Evolutionary conservation across 257 asterid genomes (phyloP).

Genomic region (Leonotis leonurus): DNA sequence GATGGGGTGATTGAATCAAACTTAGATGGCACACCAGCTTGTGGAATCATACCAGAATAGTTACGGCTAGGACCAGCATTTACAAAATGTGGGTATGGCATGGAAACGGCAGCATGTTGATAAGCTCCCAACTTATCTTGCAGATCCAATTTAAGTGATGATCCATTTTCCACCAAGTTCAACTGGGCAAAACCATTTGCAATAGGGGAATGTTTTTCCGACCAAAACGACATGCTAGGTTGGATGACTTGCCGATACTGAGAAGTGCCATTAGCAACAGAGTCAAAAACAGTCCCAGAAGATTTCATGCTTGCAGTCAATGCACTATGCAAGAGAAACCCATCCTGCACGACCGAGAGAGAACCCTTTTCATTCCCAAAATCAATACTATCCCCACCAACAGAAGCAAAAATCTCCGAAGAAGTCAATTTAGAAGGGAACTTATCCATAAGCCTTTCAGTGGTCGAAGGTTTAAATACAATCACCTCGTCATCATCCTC

Average conservation of each 20-base stretch:
- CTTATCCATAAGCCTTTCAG: constrained; percentile 52
- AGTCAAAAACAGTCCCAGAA: constrained; percentile 17
- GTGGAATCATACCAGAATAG: constrained; percentile 32
- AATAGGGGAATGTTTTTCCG: constrained; percentile 35
- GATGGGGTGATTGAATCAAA: constrained; percentile 43
- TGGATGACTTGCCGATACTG: constrained; percentile 45
- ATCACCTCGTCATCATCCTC: constrained; percentile 82
- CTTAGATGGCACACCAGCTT: constrained; percentile 37
- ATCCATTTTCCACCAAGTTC: constrained; percentile 51
- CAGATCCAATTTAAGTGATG: constrained; percentile 30
- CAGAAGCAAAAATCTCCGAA: constrained; percentile 26
- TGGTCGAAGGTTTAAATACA: constrained; percentile 66
- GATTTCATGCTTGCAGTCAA: constrained; percentile 26
- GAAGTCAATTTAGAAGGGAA: constrained; percentile 27
- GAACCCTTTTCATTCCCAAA: constrained; percentile 31
- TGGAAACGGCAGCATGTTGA: constrained; percentile 42
- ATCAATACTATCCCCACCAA: constrained; percentile 25
- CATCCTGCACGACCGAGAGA: constrained; percentile 37
- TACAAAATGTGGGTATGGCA: constrained; percentile 41
- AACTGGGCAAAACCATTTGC: constrained; percentile 47
- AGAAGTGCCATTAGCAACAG: constrained; percentile 24
- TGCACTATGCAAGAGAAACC: constrained; percentile 32
- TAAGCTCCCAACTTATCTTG: constrained; percentile 41
- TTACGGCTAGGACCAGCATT: constrained; percentile 27
- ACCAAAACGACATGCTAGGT: constrained; percentile 43